phyloP scores from a whole-genome alignment of 2,329 filamentous ascomycete species.

The Tolypocladium guangdongense region DNA sequence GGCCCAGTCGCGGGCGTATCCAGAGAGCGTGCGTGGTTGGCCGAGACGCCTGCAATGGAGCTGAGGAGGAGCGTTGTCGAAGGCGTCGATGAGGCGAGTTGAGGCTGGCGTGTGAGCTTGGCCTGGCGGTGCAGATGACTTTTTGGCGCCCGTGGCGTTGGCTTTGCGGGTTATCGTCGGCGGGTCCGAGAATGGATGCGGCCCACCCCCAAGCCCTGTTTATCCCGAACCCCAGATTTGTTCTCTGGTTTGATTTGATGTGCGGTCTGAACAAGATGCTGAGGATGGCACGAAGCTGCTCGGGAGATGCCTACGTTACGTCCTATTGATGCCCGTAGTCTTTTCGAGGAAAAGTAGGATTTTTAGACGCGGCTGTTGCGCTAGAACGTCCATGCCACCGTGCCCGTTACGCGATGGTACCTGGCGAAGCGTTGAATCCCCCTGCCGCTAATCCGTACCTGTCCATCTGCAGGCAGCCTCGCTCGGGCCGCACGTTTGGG shows the following conservation, averaged over 20 bases:
- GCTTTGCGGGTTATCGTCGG: slow-evolving; percentile 1
- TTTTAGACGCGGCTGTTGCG: not conserved
- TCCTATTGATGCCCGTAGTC: not conserved
- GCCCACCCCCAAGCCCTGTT: not conserved
- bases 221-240: slow-evolving; percentile 1
- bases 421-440: too few relatives aligned
- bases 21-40: not conserved
- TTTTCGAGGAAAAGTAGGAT: not conserved
- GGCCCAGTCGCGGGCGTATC: not conserved
- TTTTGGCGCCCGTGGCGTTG: not conserved
- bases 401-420: not conserved
- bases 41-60: not conserved
- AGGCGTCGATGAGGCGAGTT: not conserved
- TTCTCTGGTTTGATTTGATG: not conserved
- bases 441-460: not conserved
- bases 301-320: not conserved
- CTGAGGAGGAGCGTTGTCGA: not conserved
- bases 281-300: not conserved
- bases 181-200: not conserved
- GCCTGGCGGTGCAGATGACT: not conserved
- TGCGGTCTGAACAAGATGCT: not conserved
- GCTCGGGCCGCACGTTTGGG: not conserved
- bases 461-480: not conserved
- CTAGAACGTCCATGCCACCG: not conserved
- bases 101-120: not conserved